phyloP scores from a whole-genome alignment of 306 rosid species.

The Corylus heterophylla region DNA sequence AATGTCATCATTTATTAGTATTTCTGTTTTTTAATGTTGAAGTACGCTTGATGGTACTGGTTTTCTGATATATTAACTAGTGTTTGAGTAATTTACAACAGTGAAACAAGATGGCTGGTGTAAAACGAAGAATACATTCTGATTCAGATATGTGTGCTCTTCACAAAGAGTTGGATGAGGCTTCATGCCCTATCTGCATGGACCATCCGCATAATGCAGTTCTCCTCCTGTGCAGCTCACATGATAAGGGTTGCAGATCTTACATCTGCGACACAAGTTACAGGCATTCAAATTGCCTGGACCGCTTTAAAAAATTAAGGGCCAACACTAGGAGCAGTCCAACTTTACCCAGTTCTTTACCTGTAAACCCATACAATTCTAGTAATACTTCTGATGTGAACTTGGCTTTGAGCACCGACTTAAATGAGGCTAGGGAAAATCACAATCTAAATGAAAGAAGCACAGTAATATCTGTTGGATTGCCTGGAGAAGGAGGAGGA shows the following conservation, averaged over 20 bases:
- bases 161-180: conserved; percentile 97
- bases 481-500: conserved; percentile 60
- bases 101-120: conserved; percentile 98
- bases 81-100: conserved; percentile 76
- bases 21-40: conserved; percentile 6
- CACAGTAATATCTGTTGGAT: conserved; percentile 60
- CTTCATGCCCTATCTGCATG: conserved; percentile 98
- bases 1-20: neutral
- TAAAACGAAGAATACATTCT: conserved; percentile 89
- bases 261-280: conserved; percentile 95
- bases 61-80: conserved; percentile 71
- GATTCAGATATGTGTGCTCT: conserved; percentile 87
- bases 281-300: conserved; percentile 97
- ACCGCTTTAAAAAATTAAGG: conserved; percentile 83
- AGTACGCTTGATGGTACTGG: conserved; percentile 24
- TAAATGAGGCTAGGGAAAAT: conserved; percentile 64
- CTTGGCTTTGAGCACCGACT: conserved; percentile 52
- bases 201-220: conserved; percentile 99
- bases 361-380: conserved; percentile 58
- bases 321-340: conserved; percentile 59
- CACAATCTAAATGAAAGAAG: conserved; percentile 65
- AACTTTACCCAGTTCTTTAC: conserved; percentile 64
- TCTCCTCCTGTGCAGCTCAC: conserved; percentile 94
- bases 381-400: conserved; percentile 60
- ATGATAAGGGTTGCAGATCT: conserved; percentile 97